phyloP scores from a whole-genome alignment of 139 green algal genomes.

The Chloropicon primus region DNA sequence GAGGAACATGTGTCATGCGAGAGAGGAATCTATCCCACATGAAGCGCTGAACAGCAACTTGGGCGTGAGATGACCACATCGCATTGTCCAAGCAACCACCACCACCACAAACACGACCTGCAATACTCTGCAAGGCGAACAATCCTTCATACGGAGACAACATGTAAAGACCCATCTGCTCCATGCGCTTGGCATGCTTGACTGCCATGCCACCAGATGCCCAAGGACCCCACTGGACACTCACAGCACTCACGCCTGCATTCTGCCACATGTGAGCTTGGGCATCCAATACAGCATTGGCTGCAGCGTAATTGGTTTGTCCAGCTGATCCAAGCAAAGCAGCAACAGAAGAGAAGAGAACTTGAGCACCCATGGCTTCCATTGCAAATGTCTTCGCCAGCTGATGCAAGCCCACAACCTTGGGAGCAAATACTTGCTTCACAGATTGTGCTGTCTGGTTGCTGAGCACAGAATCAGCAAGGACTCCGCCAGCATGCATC shows the following conservation, averaged over 20 bases:
- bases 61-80: neutral
- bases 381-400: neutral
- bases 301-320: constrained; percentile 62
- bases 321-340: constrained; percentile 60
- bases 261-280: neutral
- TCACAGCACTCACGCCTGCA: constrained; percentile 27
- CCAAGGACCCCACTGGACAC: constrained; percentile 71
- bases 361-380: neutral
- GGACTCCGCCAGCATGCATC: neutral
- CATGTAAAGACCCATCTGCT: constrained; percentile 45
- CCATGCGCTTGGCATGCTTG: constrained; percentile 16
- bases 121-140: constrained; percentile 14
- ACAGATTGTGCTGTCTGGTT: neutral
- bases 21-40: neutral
- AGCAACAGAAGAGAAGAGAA: constrained; percentile 70
- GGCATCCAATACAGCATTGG: constrained; percentile 54
- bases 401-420: neutral
- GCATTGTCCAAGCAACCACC: neutral
- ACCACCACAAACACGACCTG: neutral
- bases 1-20: neutral
- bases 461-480: neutral
- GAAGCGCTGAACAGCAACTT: neutral
- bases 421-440: neutral
- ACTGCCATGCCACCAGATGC: constrained; percentile 35
- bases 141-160: constrained; percentile 37